These are phyloP conservation scores for Colletotrichum euphorbiae DNA, from an alignment of 2,329 filamentous ascomycete genomes.

Conservation along the genomic window DNA sequence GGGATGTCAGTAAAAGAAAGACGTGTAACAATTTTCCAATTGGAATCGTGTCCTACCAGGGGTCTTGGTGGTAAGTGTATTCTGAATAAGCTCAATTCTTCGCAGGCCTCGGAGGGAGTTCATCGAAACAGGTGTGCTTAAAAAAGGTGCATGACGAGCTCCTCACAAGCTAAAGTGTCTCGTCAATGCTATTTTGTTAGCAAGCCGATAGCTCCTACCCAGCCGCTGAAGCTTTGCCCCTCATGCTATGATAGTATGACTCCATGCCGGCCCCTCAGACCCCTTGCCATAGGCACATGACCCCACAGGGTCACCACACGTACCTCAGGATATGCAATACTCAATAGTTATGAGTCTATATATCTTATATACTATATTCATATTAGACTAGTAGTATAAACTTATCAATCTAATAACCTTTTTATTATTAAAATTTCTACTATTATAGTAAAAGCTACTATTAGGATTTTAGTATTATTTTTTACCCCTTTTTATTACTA, in stretches of 20 bases:
- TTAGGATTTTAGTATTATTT: too few species aligned
- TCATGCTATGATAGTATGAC: too few species aligned
- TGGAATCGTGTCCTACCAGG: background rate
- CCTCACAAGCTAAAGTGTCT: conserved; percentile 9
- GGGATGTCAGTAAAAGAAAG: background rate
- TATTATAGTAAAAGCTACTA: too few species aligned
- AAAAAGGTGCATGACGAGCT: conserved; percentile 26
- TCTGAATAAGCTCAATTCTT: conserved; percentile 37
- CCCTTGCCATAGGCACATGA: too few species aligned
- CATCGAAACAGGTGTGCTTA: conserved; percentile 27
- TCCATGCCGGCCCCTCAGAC: background rate
- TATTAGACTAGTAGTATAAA: too few species aligned
- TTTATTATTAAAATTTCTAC: too few species aligned
- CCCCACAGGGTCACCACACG: too few species aligned
- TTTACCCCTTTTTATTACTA: too few species aligned
- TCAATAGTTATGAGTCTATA: too few species aligned
- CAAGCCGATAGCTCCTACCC: conserved; percentile 12
- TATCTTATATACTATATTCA: too few species aligned
- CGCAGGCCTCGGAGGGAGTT: conserved; percentile 34
- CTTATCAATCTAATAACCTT: too few species aligned
- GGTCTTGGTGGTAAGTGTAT: conserved; percentile 21
- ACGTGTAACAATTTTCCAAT: background rate
- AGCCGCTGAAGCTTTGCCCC: conserved; percentile 19
- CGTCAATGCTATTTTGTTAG: conserved; percentile 12
- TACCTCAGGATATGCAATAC: too few species aligned